Conservation (phyloP, 2,329 filamentous ascomycete genomes). For the Paecilomyces niveus region DNA sequence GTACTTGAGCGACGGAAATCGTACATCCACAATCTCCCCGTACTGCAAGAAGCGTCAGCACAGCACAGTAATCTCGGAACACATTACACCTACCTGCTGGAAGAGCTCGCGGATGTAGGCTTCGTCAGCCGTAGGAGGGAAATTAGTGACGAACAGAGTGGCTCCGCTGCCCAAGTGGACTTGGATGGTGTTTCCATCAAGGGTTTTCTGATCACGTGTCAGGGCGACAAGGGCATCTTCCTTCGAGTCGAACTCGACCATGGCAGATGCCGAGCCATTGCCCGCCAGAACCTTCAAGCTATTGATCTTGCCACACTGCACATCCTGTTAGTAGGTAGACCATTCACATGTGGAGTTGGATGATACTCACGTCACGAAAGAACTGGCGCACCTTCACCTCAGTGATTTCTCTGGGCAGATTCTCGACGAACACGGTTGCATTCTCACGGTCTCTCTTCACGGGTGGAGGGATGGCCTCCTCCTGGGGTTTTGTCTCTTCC, state of each 20-base stretch:
- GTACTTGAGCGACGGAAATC: constrained; percentile 85
- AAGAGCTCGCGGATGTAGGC: constrained; percentile 51
- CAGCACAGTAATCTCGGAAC: background rate
- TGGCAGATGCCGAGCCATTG: constrained; percentile 57
- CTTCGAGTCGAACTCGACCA: constrained; percentile 75
- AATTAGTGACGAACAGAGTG: constrained; percentile 88
- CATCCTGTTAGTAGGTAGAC: constrained; percentile 5
- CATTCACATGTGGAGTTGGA: background rate
- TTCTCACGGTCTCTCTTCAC: constrained; percentile 81
- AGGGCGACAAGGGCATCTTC: constrained; percentile 78
- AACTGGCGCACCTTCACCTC: constrained; percentile 76
- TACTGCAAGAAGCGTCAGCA: constrained; percentile 38
- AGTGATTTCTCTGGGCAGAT: constrained; percentile 63
- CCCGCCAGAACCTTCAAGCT: constrained; percentile 62
- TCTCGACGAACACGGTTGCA: constrained; percentile 72
- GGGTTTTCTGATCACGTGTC: constrained; percentile 71
- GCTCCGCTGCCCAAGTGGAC: constrained; percentile 69
- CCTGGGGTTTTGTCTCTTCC: constrained; percentile 21
- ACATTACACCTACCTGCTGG: constrained; percentile 37
- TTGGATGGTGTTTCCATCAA: constrained; percentile 64
- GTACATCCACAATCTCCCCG: constrained; percentile 75
- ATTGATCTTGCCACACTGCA: constrained; percentile 68
- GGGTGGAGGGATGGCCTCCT: constrained; percentile 27
- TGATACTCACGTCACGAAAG: constrained; percentile 61
- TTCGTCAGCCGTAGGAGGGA: constrained; percentile 53